These are phyloP conservation scores for Penicillium crustosum DNA, from an alignment of 2,329 filamentous ascomycete species.

Conservation along the genomic window DNA sequence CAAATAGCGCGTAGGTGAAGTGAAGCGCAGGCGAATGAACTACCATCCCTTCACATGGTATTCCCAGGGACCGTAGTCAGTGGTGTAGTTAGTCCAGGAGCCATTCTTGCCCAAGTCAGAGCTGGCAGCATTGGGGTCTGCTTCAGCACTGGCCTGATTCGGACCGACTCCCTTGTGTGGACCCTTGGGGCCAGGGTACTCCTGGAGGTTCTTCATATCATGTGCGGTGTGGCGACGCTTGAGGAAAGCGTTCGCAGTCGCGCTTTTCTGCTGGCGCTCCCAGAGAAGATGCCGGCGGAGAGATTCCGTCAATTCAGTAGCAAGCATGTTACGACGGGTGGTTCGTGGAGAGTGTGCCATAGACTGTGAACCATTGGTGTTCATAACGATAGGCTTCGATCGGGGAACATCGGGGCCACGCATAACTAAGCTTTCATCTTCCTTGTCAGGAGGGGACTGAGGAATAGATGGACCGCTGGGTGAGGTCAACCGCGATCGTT, in stretches of 20 bases:
- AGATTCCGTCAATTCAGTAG: constrained; percentile 89
- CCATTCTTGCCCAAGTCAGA: constrained; percentile 62
- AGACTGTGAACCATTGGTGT: constrained; percentile 66
- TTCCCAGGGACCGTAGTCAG: constrained; percentile 76
- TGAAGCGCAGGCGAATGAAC: background rate
- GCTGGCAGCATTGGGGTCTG: constrained; percentile 19
- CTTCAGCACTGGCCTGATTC: constrained; percentile 24
- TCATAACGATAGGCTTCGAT: constrained; percentile 78
- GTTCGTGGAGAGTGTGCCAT: constrained; percentile 85
- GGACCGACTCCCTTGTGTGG: constrained; percentile 46
- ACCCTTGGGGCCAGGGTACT: constrained; percentile 67
- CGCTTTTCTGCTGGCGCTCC: constrained; percentile 93
- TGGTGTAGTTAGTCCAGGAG: constrained; percentile 78
- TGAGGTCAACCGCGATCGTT: constrained; percentile 61
- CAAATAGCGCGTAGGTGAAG: background rate
- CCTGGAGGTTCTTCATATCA: constrained; percentile 83
- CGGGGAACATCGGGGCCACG: constrained; percentile 64
- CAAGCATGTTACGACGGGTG: constrained; percentile 91
- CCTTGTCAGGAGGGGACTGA: constrained; percentile 58
- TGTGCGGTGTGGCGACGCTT: constrained; percentile 89
- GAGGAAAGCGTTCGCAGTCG: constrained; percentile 81
- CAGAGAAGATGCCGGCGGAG: constrained; percentile 87
- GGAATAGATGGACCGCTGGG: constrained; percentile 68
- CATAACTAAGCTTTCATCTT: constrained; percentile 63
- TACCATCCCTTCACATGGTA: constrained; percentile 88